phyloP scores from a whole-genome alignment of 768 basidiomycete genomes.

The Lentinula detonsa region DNA sequence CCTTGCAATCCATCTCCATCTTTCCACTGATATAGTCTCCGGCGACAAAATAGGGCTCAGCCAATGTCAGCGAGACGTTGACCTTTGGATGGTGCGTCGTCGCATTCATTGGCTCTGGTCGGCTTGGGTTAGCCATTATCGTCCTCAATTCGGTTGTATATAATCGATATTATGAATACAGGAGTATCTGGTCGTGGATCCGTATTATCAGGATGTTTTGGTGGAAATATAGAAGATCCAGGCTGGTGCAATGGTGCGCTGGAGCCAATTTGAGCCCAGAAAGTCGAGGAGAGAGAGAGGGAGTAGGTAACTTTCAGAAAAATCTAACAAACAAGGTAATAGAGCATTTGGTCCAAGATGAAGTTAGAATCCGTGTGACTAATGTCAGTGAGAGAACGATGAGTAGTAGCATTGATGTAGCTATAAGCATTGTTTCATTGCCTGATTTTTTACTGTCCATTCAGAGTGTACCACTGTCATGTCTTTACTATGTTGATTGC shows the following conservation, averaged over 20 bases:
- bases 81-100: constrained; percentile 76
- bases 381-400: neutral
- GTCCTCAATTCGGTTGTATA: neutral
- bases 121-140: neutral
- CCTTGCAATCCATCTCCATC: constrained; percentile 74
- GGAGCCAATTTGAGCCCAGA: neutral
- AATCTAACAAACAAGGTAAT: neutral
- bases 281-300: neutral
- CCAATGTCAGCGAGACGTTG: constrained; percentile 56
- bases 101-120: constrained; percentile 72
- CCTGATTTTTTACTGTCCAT: neutral
- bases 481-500: neutral
- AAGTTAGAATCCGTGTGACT: neutral
- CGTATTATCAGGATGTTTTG: neutral
- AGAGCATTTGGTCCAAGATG: neutral
- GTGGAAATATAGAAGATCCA: neutral
- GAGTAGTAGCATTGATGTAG: too few species aligned
- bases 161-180: neutral
- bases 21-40: constrained; percentile 65
- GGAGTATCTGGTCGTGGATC: neutral
- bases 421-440: neutral
- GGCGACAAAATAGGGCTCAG: constrained; percentile 57
- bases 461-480: neutral
- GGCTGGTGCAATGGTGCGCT: neutral
- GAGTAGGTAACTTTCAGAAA: neutral